Conservation (phyloP, 371 early-diverging fungal genomes). For the Rhizopus delemar region DNA sequence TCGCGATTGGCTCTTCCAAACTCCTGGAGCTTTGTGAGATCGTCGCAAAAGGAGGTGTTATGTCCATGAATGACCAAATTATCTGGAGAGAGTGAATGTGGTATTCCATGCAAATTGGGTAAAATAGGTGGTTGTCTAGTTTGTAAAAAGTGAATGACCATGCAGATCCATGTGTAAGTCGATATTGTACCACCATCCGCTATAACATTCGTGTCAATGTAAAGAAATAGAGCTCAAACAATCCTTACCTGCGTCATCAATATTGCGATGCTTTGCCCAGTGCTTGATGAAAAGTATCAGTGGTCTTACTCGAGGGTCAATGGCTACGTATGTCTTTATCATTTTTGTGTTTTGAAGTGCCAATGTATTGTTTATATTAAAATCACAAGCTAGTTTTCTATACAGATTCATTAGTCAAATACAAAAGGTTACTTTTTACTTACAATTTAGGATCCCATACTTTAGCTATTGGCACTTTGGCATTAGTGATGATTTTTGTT, state of each 20-base stretch:
- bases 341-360: slow-evolving; percentile 80
- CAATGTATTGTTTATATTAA: slow-evolving; percentile 80
- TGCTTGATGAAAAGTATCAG: slow-evolving; percentile 78
- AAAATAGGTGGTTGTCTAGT: slow-evolving; percentile 70
- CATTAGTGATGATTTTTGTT: slow-evolving; percentile 56
- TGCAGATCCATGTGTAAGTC: slow-evolving; percentile 56
- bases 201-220: not conserved
- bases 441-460: slow-evolving; percentile 66
- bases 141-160: slow-evolving; percentile 32
- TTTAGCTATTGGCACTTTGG: slow-evolving; percentile 69
- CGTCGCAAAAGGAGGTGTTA: slow-evolving; percentile 58
- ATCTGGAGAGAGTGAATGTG: slow-evolving; percentile 9
- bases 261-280: slow-evolving; percentile 74
- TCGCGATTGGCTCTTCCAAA: slow-evolving; percentile 73
- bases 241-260: slow-evolving; percentile 69
- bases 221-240: no score
- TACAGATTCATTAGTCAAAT: not conserved
- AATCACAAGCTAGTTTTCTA: slow-evolving; percentile 72
- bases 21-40: slow-evolving; percentile 60
- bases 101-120: slow-evolving; percentile 76
- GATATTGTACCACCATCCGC: slow-evolving; percentile 91
- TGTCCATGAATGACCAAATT: slow-evolving; percentile 18
- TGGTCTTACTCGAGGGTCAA: slow-evolving; percentile 79
- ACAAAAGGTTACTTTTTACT: slow-evolving; percentile 15
- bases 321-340: slow-evolving; percentile 73